Conservation (phyloP, 441 rosid species). For the Adansonia rubrostipa region DNA sequence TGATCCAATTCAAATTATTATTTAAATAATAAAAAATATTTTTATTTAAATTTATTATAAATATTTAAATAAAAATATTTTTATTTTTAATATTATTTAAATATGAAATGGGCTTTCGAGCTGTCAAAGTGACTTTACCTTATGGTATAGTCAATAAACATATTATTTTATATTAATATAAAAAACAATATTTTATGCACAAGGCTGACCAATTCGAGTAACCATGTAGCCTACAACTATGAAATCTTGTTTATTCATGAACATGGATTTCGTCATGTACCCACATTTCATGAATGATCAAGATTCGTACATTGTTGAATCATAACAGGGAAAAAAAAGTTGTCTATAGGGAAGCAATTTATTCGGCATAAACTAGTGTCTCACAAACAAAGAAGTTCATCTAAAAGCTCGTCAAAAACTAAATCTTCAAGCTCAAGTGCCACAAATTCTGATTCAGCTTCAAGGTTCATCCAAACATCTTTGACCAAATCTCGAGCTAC, state of each 20-base stretch:
- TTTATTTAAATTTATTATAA: too few relatives aligned
- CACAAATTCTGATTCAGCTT: slow-evolving; percentile 58
- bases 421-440: slow-evolving; percentile 77
- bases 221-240: neutral
- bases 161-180: too few relatives aligned
- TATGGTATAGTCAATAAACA: too few relatives aligned
- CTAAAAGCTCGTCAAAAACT: slow-evolving; percentile 64
- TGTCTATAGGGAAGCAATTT: neutral
- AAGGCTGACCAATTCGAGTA: neutral
- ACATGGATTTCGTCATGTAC: neutral
- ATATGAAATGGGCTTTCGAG: too few relatives aligned
- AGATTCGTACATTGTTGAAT: neutral
- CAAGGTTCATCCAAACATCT: slow-evolving; percentile 67
- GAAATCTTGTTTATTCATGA: neutral
- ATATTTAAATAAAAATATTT: too few relatives aligned
- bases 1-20: too few relatives aligned
- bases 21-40: too few relatives aligned
- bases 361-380: neutral
- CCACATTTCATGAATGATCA: neutral
- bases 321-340: neutral
- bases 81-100: too few relatives aligned
- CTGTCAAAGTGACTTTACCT: too few relatives aligned
- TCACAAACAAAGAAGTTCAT: slow-evolving; percentile 45
- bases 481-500: slow-evolving; percentile 56
- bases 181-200: neutral